Conservation (phyloP, 441 rosid species). For the Isatis lusitanica region DNA sequence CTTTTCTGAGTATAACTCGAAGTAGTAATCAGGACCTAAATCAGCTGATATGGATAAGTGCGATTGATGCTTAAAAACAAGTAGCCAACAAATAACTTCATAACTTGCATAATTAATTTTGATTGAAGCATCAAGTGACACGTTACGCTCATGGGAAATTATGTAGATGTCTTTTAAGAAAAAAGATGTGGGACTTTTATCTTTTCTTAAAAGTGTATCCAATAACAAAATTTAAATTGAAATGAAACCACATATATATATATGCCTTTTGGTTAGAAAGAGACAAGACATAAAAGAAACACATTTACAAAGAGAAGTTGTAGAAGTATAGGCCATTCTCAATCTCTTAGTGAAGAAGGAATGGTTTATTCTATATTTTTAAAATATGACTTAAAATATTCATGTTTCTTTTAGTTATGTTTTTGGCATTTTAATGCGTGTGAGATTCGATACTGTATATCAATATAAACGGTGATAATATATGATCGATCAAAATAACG, state of each 20-base stretch:
- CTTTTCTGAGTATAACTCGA: neutral
- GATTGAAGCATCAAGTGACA: conserved; percentile 28
- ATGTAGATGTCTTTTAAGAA: conserved; percentile 16
- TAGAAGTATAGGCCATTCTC: conserved; percentile 28
- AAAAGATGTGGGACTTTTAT: conserved; percentile 24
- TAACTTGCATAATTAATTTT: neutral
- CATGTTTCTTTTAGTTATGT: neutral
- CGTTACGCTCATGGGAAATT: conserved; percentile 25
- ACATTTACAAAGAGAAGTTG: conserved; percentile 27
- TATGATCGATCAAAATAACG: neutral
- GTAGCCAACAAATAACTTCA: conserved; percentile 15
- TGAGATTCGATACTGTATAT: neutral
- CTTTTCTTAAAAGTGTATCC: conserved; percentile 33
- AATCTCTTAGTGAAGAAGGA: conserved; percentile 37
- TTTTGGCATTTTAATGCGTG: conserved; percentile 1
- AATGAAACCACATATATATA: conserved; percentile 31
- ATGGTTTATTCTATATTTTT: conserved; percentile 6
- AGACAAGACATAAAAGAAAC: conserved; percentile 37
- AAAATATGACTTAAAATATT: neutral
- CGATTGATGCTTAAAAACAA: conserved; percentile 7
- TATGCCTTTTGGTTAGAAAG: conserved; percentile 33
- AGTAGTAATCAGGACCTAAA: neutral
- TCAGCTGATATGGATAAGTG: conserved; percentile 10
- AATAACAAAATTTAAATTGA: conserved; percentile 20
- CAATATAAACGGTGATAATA: neutral